A percentile compares a stretch with the other conserved stretches of the same genome.
phyloP scores from a whole-genome alignment of 345 rosid genomes.

The Salix caprea region DNA sequence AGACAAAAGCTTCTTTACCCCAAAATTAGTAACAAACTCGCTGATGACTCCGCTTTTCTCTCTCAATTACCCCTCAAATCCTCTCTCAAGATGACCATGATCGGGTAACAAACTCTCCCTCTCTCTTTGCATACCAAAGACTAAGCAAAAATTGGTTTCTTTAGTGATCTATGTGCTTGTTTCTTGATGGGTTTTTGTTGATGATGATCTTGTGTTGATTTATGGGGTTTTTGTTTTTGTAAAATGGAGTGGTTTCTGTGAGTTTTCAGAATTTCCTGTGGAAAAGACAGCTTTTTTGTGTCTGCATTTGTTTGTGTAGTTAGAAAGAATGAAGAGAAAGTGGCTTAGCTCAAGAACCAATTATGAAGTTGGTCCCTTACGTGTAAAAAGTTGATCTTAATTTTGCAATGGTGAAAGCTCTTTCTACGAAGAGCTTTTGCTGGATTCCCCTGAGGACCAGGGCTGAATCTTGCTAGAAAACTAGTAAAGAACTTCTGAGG shows the following conservation, averaged over 20 bases:
- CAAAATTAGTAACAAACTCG: slow-evolving; percentile 74
- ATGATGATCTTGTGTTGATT: not conserved
- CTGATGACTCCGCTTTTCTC: slow-evolving; percentile 71
- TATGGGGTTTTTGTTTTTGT: not conserved
- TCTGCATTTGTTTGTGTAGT: not conserved
- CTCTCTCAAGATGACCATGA: slow-evolving; percentile 92
- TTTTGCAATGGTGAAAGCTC: not conserved
- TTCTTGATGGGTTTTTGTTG: not conserved
- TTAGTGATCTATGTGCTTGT: not conserved
- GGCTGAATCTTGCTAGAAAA: not conserved
- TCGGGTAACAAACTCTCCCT: slow-evolving; percentile 45
- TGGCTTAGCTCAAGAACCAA: not conserved
- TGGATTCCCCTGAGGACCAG: not conserved
- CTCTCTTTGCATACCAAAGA: not conserved
- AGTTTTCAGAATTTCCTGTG: not conserved
- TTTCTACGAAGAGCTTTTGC: not conserved
- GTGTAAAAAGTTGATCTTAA: not conserved
- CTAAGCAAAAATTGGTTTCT: not conserved
- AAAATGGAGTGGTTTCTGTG: not conserved
- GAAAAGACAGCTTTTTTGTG: not conserved
- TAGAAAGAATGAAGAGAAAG: not conserved
- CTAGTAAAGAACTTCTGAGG: not conserved
- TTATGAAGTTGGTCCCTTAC: not conserved
- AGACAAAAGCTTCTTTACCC: slow-evolving; percentile 97
- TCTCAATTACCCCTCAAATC: slow-evolving; percentile 74